phyloP scores from a whole-genome alignment of 2,329 filamentous ascomycete species.

The Graphilbum sp. region DNA sequence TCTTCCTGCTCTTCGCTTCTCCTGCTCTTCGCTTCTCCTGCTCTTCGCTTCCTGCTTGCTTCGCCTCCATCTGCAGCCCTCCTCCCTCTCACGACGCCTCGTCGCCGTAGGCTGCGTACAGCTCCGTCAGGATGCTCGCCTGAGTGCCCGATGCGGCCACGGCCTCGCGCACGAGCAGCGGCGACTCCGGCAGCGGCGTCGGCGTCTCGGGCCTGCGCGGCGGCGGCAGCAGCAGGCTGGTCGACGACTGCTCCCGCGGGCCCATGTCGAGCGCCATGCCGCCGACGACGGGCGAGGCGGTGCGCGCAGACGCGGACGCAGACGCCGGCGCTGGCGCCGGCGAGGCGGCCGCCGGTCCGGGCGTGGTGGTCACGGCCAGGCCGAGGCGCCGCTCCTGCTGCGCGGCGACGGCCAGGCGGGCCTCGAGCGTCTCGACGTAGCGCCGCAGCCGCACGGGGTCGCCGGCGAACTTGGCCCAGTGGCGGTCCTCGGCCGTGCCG shows the following conservation, averaged over 20 bases:
- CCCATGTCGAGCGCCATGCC: neutral
- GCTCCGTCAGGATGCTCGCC: constrained; percentile 11
- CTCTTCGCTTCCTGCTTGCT: no score
- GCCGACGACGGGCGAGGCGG: constrained; percentile 1
- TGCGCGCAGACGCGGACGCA: no score
- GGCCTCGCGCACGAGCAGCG: neutral
- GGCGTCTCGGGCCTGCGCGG: no score
- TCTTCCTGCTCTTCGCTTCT: no score
- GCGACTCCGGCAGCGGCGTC: neutral
- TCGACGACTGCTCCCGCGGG: neutral
- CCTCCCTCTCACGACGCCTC: no score
- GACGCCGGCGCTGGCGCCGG: neutral
- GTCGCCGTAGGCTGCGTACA: constrained; percentile 4
- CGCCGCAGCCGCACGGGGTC: constrained; percentile 11
- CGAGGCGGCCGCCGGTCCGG: no score
- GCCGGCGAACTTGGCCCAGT: constrained; percentile 12
- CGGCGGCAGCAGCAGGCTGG: constrained; percentile 2
- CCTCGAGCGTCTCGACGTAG: constrained; percentile 13
- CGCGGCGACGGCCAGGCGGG: constrained; percentile 6
- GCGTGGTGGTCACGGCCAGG: neutral
- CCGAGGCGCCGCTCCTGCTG: neutral
- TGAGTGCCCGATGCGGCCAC: constrained; percentile 8
- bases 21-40: no score
- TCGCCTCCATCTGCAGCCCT: no score
- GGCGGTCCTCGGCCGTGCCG: constrained; percentile 6